phyloP scores from a whole-genome alignment of 2,329 filamentous ascomycete genomes.

The Mollisia scopiformis region DNA sequence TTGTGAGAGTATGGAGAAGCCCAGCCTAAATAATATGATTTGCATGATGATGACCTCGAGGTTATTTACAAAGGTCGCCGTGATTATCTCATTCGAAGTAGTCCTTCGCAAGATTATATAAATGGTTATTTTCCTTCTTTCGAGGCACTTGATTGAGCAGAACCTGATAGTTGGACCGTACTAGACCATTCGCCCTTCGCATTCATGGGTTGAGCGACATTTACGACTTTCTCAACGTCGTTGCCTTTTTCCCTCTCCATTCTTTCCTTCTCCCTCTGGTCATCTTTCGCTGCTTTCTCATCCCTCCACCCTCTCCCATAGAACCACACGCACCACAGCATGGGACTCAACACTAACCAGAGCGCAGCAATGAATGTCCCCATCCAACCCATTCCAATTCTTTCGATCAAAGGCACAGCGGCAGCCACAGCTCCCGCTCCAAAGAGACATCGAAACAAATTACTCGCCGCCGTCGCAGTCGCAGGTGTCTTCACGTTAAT shows the following conservation, averaged over 20 bases:
- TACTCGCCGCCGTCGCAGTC: constrained; percentile 15
- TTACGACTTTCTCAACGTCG: not conserved
- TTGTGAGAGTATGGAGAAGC: not conserved
- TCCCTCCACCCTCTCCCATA: constrained; percentile 51
- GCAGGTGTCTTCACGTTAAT: constrained; percentile 1
- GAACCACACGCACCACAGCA: constrained; percentile 48
- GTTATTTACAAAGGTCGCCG: not conserved
- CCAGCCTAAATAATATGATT: not conserved
- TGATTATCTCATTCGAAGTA: not conserved
- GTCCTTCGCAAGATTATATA: not conserved
- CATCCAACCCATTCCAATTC: constrained; percentile 50
- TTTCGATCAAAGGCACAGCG: constrained; percentile 12
- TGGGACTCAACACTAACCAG: constrained; percentile 45
- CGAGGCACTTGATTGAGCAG: no score
- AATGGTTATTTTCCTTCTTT: no score
- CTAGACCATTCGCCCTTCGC: no score
- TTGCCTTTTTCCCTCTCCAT: not conserved
- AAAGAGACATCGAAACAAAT: constrained; percentile 17
- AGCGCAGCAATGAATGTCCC: constrained; percentile 57
- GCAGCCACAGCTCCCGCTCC: constrained; percentile 13
- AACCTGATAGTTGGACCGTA: no score
- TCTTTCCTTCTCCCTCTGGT: not conserved
- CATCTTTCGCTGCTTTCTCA: constrained; percentile 2
- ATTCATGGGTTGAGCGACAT: not conserved
- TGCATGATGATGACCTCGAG: not conserved